Base-by-base conservation (phyloP, 1,284 basidiomycete genomes). In the Trichosporon sp. region DNA sequence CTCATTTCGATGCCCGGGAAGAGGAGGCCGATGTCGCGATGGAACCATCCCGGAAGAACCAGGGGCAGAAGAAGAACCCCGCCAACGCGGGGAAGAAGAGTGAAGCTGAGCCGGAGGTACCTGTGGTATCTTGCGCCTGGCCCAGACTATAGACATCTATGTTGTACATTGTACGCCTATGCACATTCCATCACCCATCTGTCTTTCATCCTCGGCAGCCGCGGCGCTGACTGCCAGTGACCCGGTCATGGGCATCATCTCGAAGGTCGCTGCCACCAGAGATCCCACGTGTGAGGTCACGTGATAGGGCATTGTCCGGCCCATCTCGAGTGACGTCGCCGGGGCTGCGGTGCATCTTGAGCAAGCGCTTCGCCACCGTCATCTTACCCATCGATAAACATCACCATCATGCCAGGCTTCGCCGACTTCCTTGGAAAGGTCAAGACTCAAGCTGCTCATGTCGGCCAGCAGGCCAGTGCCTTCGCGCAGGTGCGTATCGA, bases 401-500 rank as follows among this genome's bases (percentile, higher is more conserved):
- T 59, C 46, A 21, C 12, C 35, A 59, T 7, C 37, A 74, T 74
- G 71, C 70, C 56, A 59, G 43, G 43, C 43, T 74, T 71, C 43
- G 71, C 71, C 21, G 63, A 68, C 56, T 73, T 80, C 48, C 61
- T 79, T 46, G 72, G 71, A 73, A 80, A 80, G 73, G 78, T 76
- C 51, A 71, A 74, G 46, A 68, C 74, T 6, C 70, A 73, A 56
- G 77, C 77, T 1, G 54, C 68, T 4, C 56, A 63, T 4, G 79
- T 77, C 3, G 75, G 77, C 38, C 68, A 70, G 11, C 78, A 79
- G 70, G 80, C 80, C 2, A 69, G 70, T 51, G 69, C 74, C 5
- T 75, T 79, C 71, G 68, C 78, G 66, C 76, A 78, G 70, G 80
- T 80, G 66, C 61, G 78, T 70, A 2, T 31, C 19, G 21, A 37